Percentiles rank a stretch among this genome's conserved stretches.
Evolutionary conservation across 1,284 basidiomycete species (phyloP).

Genomic region (Puccinia hordei): DNA sequence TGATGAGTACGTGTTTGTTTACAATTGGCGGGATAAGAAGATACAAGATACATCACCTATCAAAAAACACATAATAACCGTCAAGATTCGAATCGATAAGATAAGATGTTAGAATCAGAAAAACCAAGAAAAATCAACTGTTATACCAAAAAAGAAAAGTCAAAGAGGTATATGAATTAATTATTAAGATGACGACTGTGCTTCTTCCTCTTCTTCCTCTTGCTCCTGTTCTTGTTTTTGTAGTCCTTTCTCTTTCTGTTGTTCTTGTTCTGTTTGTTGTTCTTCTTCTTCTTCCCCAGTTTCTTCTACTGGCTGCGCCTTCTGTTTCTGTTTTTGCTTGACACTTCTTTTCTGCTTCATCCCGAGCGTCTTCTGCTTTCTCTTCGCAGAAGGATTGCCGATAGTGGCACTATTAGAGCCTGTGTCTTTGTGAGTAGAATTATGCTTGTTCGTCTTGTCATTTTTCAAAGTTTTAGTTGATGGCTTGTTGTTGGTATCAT

Average conservation of each 20-base stretch:
- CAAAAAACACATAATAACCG: too few species aligned
- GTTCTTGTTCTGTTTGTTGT: neutral
- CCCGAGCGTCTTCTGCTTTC: neutral
- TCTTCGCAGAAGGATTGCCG: neutral
- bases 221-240: neutral
- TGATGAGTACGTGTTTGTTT: too few species aligned
- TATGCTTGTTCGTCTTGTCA: neutral
- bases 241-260: neutral
- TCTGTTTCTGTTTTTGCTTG: neutral
- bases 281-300: neutral
- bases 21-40: too few species aligned
- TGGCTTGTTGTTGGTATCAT: neutral
- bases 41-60: too few species aligned
- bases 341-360: neutral
- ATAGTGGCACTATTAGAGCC: neutral
- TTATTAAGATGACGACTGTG: neutral
- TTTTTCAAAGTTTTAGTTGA: neutral
- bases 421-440: neutral
- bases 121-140: neutral
- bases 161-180: neutral
- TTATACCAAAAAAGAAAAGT: neutral
- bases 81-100: too few species aligned
- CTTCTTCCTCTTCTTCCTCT: conserved; percentile 10
- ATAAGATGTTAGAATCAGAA: too few species aligned
- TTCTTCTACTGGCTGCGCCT: neutral